These are phyloP conservation scores for Senna siamea DNA, from an alignment of 306 rosid genomes.

Conservation along the genomic window DNA sequence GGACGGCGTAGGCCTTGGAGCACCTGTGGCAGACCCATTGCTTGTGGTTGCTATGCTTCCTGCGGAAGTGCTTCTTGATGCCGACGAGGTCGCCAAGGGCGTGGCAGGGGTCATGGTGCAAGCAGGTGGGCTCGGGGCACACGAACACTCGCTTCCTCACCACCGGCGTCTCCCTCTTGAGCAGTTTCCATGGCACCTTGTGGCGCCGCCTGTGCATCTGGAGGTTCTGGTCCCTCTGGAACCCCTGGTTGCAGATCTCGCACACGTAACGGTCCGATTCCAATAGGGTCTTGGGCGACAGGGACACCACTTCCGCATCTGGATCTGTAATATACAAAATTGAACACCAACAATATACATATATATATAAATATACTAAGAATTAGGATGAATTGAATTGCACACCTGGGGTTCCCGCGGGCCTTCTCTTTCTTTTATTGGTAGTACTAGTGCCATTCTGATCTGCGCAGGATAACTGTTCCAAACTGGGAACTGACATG, in stretches of 20 bases:
- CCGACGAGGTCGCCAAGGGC: constrained; percentile 99
- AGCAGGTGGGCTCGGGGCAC: constrained; percentile 91
- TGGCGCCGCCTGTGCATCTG: constrained; percentile 98
- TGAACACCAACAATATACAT: too few relatives aligned
- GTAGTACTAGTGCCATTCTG: constrained; percentile 53
- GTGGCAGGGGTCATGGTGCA: constrained; percentile 96
- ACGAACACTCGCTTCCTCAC: constrained; percentile 90
- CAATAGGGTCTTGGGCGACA: constrained; percentile 87
- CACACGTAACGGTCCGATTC: constrained; percentile 99
- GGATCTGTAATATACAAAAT: constrained; percentile 83
- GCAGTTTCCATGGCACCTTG: constrained; percentile 97
- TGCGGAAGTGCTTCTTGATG: constrained; percentile 89
- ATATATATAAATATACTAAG: too few relatives aligned
- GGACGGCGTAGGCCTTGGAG: constrained; percentile 93
- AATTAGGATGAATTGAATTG: neutral
- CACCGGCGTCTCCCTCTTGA: constrained; percentile 86
- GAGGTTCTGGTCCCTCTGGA: constrained; percentile 97
- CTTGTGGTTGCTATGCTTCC: constrained; percentile 92
- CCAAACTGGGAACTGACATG: constrained; percentile 75
- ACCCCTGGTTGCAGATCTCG: constrained; percentile 99
- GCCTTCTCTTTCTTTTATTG: constrained; percentile 88
- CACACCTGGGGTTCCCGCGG: constrained; percentile 98
- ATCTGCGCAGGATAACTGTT: constrained; percentile 72
- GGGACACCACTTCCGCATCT: constrained; percentile 97
- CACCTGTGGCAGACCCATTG: constrained; percentile 97